Conservation (phyloP, 805 yeast species). For the Starmerella potacharoeniae region DNA sequence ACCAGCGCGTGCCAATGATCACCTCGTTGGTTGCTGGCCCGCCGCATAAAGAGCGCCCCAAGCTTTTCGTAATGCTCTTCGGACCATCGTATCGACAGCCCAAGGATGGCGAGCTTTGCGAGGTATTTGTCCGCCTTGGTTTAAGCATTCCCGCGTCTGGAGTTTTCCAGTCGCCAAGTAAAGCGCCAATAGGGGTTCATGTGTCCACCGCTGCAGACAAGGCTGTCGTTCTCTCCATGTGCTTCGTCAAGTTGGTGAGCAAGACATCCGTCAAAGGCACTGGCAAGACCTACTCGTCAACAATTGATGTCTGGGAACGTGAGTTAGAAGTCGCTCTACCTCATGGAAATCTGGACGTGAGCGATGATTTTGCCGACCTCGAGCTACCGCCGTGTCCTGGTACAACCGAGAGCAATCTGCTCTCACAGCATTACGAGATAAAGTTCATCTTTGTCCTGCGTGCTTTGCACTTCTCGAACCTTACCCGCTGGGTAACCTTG, state of each 20-base stretch:
- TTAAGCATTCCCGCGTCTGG: conserved; percentile 6
- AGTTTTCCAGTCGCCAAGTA: conserved; percentile 10
- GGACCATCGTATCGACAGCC: conserved; percentile 8
- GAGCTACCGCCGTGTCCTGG: conserved; percentile 11
- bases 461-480: conserved; percentile 1
- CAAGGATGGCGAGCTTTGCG: conserved; percentile 4
- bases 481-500: conserved; percentile 10
- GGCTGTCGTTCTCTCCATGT: conserved; percentile 1
- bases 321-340: neutral
- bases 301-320: neutral
- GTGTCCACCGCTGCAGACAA: neutral
- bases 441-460: conserved; percentile 7
- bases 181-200: conserved; percentile 3
- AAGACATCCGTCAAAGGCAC: neutral
- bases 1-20: neutral
- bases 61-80: conserved; percentile 1
- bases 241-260: conserved; percentile 1
- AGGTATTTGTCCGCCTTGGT: neutral
- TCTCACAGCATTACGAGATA: neutral
- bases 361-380: conserved; percentile 6
- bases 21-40: neutral
- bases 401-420: neutral
- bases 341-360: neutral
- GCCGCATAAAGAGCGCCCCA: conserved; percentile 1
- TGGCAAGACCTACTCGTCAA: neutral